Evolutionary conservation across 352 stramenopile genomes (phyloP), one percentile per base, ranked within the genome.

Genomic region (Globisporangium barbulae): DNA sequence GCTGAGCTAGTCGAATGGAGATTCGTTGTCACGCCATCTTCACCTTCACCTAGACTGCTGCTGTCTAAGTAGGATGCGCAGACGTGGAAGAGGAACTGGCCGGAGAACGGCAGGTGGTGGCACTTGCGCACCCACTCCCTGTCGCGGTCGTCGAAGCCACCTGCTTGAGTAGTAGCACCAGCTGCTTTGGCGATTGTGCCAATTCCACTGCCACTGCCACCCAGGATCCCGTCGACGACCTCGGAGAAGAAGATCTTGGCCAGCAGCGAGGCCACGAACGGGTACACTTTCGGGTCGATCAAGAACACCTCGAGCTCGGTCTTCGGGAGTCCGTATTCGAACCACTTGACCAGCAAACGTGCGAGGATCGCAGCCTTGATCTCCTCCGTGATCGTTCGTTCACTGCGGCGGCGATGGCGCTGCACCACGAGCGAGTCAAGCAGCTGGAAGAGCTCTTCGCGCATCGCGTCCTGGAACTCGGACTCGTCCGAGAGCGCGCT

Each of bases 281-380:
- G 47, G 42, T 90, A 92, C 30, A 92, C 81, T 4, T 74, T 71
- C 2, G 72, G 59, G 28, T 91, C 79, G 30, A 83, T 78, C 6
- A 96, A 65, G 49, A 83, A 84, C 0, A 78, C 71, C 56, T 96
- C 87, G 9, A 96, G 68, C 21, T 83, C 79, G 2, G 72, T 72
- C 22, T 70, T 73, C 5, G 79, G 56, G 12, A 94, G 62, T 15
- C 74, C 79, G 52, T 88, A 93, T 21, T 93, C 83, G 50, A 91
- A 91, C 87, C 87, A 96, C 61, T 94, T 93, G 21, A 94, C 79
- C 2, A 96, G 58, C 19, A 96, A 66, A 15, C 87, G 83, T 30
- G 87, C 79, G 22, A 96, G 72, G 45, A 96, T 92, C 31, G 83
- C 81, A 0, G 78, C 81, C 4, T 83, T 75, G 39, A 85, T 79